phyloP scores from a whole-genome alignment of 192 early-diverging fungal species.

The Glomus cerebriforme region DNA sequence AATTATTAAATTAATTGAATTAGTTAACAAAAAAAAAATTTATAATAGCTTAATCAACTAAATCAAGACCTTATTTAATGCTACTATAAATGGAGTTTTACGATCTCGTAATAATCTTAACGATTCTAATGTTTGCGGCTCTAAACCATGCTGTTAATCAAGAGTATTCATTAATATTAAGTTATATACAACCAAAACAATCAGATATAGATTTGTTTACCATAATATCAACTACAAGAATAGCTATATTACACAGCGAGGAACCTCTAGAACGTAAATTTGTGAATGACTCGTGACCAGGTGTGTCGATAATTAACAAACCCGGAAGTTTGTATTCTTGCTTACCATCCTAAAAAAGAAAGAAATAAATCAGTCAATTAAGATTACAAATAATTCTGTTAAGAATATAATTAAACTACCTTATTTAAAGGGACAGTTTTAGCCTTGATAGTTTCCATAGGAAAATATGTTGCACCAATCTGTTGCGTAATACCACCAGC shows the following conservation, averaged over 20 bases:
- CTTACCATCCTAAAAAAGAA: conserved; percentile 36
- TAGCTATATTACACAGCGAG: conserved; percentile 98
- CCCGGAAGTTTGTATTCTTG: conserved; percentile 80
- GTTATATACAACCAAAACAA: not conserved
- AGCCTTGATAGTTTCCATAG: conserved; percentile 87
- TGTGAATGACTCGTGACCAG: conserved; percentile 98
- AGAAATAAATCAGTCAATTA: not conserved
- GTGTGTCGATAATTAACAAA: conserved; percentile 87
- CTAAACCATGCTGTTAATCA: conserved; percentile 74
- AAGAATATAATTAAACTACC: conserved; percentile 27
- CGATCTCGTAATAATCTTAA: conserved; percentile 86
- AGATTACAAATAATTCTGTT: not conserved
- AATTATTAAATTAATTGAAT: not conserved
- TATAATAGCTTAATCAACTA: too few species aligned
- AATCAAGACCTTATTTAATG: conserved; percentile 79
- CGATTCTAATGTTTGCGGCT: conserved; percentile 97
- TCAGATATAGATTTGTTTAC: not conserved
- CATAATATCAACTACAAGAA: conserved; percentile 99
- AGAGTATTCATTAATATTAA: not conserved
- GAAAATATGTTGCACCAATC: conserved; percentile 99
- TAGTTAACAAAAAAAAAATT: not conserved
- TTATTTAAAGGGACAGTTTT: conserved; percentile 86
- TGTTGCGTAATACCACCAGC: conserved; percentile 99
- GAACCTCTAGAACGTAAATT: conserved; percentile 95
- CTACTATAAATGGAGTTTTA: conserved; percentile 98